phyloP scores from a whole-genome alignment of 371 early-diverging fungal genomes.

The Choanephora cucurbitarum region DNA sequence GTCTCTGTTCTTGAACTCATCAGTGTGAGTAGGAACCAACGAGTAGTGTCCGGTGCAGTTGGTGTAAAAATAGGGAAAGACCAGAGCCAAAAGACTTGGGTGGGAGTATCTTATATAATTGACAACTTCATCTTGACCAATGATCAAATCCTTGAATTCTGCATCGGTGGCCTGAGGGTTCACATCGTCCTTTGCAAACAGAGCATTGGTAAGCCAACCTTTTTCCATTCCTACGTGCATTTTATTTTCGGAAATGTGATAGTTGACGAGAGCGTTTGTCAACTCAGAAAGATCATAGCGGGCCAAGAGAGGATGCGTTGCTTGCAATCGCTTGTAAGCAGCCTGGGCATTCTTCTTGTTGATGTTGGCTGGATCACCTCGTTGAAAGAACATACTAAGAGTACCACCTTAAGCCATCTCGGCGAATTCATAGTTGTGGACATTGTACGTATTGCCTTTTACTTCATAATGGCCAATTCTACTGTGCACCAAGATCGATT shows the following conservation, averaged over 20 bases:
- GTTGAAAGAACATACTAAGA: not conserved
- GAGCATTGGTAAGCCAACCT: not conserved
- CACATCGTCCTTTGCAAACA: constrained; percentile 1
- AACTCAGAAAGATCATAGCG: not conserved
- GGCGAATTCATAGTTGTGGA: constrained; percentile 14
- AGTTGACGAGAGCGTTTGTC: constrained; percentile 6
- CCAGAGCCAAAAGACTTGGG: constrained; percentile 1
- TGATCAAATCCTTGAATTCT: not conserved
- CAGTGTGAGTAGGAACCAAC: not conserved
- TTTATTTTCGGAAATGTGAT: constrained; percentile 8
- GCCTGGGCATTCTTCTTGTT: not conserved
- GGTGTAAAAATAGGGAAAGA: not conserved
- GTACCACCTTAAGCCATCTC: constrained; percentile 11
- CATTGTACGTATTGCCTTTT: not conserved
- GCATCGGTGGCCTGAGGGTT: constrained; percentile 1
- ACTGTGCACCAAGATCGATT: not conserved
- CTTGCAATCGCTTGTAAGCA: not conserved
- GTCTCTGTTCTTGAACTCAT: not conserved
- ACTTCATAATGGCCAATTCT: constrained; percentile 6
- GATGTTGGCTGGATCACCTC: not conserved
- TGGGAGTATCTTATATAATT: not conserved
- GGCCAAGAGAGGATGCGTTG: not conserved
- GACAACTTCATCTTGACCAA: not conserved
- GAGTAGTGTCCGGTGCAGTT: constrained; percentile 6
- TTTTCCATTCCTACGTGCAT: not conserved